Evolutionary conservation across 1,284 basidiomycete species (phyloP).

Genomic region (Papiliotrema laurentii): DNA sequence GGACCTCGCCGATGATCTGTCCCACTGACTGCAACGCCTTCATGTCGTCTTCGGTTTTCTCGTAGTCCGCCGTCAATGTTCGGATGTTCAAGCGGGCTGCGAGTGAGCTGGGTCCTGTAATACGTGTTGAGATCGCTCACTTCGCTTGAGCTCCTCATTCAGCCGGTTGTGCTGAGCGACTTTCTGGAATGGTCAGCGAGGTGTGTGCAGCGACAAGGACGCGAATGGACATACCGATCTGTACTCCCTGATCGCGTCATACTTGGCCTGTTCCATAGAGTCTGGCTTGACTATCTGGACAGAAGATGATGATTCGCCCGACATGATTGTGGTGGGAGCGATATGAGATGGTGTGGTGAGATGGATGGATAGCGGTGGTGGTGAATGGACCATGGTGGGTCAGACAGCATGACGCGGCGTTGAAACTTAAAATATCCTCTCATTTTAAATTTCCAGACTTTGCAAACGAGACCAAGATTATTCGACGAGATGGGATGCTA

Average conservation of each 20-base stretch:
- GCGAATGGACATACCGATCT: conserved; percentile 35
- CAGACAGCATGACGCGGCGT: no score
- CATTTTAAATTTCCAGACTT: no score
- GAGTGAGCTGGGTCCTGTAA: neutral
- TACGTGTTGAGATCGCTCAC: conserved; percentile 53
- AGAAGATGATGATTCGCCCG: conserved; percentile 31
- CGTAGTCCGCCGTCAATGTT: conserved; percentile 81
- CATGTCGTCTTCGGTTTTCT: conserved; percentile 98
- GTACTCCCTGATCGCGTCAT: conserved; percentile 48
- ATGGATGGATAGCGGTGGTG: conserved; percentile 3
- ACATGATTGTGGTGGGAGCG: conserved; percentile 11
- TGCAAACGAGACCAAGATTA: no score
- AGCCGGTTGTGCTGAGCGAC: conserved; percentile 78
- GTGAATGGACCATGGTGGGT: neutral
- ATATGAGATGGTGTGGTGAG: neutral
- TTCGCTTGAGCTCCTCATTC: conserved; percentile 77
- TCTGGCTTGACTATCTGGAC: conserved; percentile 23
- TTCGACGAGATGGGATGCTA: no score
- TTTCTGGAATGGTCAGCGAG: conserved; percentile 61
- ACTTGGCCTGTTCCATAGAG: conserved; percentile 40
- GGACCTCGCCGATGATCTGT: conserved; percentile 97
- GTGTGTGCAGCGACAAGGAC: neutral
- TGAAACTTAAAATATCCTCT: no score
- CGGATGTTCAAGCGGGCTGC: conserved; percentile 57
- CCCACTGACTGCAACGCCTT: conserved; percentile 98